Evolutionary conservation across 2,329 filamentous ascomycete genomes (phyloP).

Genomic region (Dothideomycetes sp.): DNA sequence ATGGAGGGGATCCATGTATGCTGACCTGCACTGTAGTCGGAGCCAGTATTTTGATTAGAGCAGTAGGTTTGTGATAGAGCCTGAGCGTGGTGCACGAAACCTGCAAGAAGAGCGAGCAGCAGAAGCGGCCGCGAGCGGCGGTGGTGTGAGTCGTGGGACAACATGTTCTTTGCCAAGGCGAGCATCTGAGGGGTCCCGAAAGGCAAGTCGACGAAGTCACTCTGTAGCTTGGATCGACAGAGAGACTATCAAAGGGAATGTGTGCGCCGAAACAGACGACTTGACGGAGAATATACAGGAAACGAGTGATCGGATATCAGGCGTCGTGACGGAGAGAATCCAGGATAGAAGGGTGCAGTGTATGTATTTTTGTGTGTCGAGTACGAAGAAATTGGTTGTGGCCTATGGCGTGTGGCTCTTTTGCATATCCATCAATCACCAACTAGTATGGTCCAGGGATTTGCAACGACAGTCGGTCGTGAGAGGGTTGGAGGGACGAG

Average conservation of each 20-base stretch:
- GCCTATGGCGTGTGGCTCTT: slow-evolving; percentile 1
- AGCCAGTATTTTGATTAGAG: slow-evolving; percentile 36
- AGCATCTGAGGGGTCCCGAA: slow-evolving; percentile 19
- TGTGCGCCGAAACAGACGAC: slow-evolving; percentile 7
- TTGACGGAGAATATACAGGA: slow-evolving; percentile 7
- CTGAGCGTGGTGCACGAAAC: slow-evolving; percentile 13
- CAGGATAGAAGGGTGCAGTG: slow-evolving; percentile 9
- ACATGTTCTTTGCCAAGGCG: slow-evolving; percentile 18
- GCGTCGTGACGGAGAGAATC: slow-evolving; percentile 8
- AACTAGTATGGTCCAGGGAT: too few species aligned
- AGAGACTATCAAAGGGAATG: slow-evolving; percentile 1
- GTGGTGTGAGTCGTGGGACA: background rate
- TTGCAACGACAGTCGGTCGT: too few species aligned
- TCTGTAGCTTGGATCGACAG: slow-evolving; percentile 15
- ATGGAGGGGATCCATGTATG: slow-evolving; percentile 1
- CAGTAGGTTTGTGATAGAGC: slow-evolving; percentile 32
- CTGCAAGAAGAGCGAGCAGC: slow-evolving; percentile 12
- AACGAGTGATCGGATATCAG: slow-evolving; percentile 13
- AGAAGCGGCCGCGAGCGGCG: slow-evolving; percentile 13
- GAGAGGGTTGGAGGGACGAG: too few species aligned
- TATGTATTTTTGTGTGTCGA: slow-evolving; percentile 1
- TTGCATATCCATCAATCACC: slow-evolving; percentile 8
- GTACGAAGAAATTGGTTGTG: too few species aligned
- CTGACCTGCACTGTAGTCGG: slow-evolving; percentile 29
- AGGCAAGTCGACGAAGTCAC: slow-evolving; percentile 15